These are phyloP conservation scores for Elsinoe ampelina DNA, from an alignment of 2,329 filamentous ascomycete species.

Conservation along the genomic window DNA sequence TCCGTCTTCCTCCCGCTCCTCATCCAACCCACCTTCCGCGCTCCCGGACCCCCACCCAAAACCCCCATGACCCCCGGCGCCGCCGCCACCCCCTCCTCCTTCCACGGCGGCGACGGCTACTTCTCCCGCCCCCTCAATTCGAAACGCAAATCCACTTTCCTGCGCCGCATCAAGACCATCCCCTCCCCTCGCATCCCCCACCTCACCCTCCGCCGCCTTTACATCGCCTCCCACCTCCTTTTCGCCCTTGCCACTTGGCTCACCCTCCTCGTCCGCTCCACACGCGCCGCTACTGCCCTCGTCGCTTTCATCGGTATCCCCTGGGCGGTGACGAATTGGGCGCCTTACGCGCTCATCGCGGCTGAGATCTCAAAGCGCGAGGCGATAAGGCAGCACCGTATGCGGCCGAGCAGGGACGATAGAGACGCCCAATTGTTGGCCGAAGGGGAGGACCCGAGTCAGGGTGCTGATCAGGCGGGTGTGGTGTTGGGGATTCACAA, in stretches of 20 bases:
- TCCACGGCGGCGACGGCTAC: conserved; percentile 19
- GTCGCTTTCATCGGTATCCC: conserved; percentile 78
- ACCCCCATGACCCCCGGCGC: conserved; percentile 33
- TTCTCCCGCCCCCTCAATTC: conserved; percentile 19
- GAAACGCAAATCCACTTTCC: conserved; percentile 19
- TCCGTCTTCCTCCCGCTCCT: conserved; percentile 81
- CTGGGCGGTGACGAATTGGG: conserved; percentile 91
- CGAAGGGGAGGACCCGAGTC: conserved; percentile 44
- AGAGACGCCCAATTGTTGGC: conserved; percentile 33
- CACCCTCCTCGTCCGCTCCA: conserved; percentile 67
- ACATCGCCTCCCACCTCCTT: conserved; percentile 76
- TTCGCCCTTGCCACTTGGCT: conserved; percentile 74
- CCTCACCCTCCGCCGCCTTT: conserved; percentile 78
- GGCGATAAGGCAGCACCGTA: conserved; percentile 48
- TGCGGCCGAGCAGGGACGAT: conserved; percentile 28
- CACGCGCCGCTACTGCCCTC: conserved; percentile 63
- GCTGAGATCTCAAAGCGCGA: conserved; percentile 83
- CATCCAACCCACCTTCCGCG: conserved; percentile 66
- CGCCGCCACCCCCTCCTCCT: conserved; percentile 25
- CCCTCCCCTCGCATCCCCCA: conserved; percentile 59
- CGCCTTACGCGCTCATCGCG: conserved; percentile 88
- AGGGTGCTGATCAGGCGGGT: conserved; percentile 63
- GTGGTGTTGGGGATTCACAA: conserved; percentile 94
- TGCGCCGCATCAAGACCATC: conserved; percentile 16
- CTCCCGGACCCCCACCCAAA: conserved; percentile 29